Percentiles rank a stretch among this genome's conserved stretches.
Evolutionary conservation across 306 rosid genomes (phyloP).

Genomic region (Castanea crenata): DNA sequence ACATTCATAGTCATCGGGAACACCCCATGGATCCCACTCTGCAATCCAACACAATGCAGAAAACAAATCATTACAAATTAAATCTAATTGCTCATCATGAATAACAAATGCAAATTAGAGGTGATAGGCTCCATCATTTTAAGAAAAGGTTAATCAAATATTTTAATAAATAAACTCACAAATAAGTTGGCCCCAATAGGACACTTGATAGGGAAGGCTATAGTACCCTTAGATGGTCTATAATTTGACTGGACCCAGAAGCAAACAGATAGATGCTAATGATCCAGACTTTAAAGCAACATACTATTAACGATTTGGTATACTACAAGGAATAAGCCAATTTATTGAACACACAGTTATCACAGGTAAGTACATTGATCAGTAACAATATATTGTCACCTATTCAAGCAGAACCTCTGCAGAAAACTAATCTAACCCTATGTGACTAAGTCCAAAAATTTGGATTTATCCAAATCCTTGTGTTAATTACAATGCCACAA

Average conservation of each 20-base stretch:
- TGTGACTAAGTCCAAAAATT: neutral
- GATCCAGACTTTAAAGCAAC: neutral
- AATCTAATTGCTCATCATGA: neutral
- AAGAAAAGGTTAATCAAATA: neutral
- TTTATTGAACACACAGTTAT: neutral
- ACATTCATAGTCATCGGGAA: slow-evolving; percentile 75
- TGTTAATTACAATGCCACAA: neutral
- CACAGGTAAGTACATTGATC: neutral
- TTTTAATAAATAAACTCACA: neutral
- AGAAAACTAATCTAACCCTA: neutral
- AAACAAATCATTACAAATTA: neutral
- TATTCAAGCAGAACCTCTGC: neutral
- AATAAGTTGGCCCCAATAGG: neutral
- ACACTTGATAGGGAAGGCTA: neutral
- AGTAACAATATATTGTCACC: neutral
- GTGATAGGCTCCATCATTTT: neutral
- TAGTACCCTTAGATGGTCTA: neutral
- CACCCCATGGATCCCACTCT: slow-evolving; percentile 98
- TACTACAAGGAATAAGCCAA: neutral
- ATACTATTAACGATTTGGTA: neutral
- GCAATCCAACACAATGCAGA: slow-evolving; percentile 33
- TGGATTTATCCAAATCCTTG: neutral
- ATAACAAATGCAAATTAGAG: slow-evolving; percentile 4
- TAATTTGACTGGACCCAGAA: neutral
- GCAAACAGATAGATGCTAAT: neutral